phyloP scores from a whole-genome alignment of 163 green algal genomes.

The Scenedesmus sp. region DNA sequence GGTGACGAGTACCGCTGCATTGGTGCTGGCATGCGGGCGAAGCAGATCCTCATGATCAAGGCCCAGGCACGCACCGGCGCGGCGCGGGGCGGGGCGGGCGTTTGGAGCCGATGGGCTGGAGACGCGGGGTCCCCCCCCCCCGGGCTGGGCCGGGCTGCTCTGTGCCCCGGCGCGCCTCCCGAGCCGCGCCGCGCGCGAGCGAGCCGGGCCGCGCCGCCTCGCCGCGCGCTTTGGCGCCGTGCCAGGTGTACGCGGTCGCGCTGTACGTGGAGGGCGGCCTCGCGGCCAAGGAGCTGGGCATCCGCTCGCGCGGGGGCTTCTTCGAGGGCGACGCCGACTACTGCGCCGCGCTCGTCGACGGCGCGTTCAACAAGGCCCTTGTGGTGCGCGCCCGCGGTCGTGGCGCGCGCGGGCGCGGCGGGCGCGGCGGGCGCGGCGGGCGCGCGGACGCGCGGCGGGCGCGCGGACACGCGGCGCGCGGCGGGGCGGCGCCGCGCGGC shows the following conservation, averaged over 20 bases:
- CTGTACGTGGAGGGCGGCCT: constrained; percentile 84
- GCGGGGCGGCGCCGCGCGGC: too few species aligned
- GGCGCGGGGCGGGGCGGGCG: too few species aligned
- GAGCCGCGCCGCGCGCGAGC: background rate
- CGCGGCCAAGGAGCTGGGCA: constrained; percentile 81
- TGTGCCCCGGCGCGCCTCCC: background rate
- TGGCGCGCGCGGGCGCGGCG: too few species aligned
- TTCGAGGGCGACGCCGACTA: constrained; percentile 80
- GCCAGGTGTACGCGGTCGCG: constrained; percentile 81
- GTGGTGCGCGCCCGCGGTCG: constrained; percentile 51
- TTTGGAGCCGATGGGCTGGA: too few species aligned
- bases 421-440: too few species aligned
- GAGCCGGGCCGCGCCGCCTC: too few species aligned
- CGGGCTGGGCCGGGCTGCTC: too few species aligned
- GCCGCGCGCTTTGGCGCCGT: too few species aligned
- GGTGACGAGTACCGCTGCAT: constrained; percentile 69
- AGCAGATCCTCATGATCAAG: constrained; percentile 67
- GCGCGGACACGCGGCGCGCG: too few species aligned
- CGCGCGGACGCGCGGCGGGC: too few species aligned
- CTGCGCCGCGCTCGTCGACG: constrained; percentile 77
- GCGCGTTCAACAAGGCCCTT: constrained; percentile 84
- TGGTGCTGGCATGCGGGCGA: constrained; percentile 69
- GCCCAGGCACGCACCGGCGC: constrained; percentile 55
- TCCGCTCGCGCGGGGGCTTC: constrained; percentile 78
- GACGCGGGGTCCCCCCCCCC: too few species aligned